A percentile compares a stretch with the other conserved stretches of the same genome.
Conservation (phyloP, 208 protist genomes). For the Acanthamoeba sp. region DNA sequence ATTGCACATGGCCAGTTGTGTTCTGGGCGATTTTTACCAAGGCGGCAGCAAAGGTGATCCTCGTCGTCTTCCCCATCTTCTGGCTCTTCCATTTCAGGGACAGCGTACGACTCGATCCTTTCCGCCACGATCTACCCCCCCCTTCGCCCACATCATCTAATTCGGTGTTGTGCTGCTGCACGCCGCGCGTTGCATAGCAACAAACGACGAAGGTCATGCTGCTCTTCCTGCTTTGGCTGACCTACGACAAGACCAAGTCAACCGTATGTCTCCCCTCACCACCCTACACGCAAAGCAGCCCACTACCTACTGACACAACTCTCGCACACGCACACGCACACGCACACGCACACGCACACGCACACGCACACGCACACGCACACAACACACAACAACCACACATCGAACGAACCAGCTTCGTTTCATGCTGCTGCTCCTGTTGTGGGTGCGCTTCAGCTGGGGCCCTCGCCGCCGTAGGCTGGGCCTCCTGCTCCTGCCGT, state of each 20-base stretch:
- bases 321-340: too few species aligned
- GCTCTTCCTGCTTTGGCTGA: background rate
- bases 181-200: too few species aligned
- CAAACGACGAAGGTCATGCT: background rate
- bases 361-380: too few species aligned
- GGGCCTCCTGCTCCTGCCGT: background rate
- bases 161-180: background rate
- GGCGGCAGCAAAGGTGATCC: background rate
- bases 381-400: too few species aligned
- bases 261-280: background rate
- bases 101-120: background rate
- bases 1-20: background rate
- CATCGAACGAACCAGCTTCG: background rate
- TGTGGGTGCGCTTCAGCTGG: background rate
- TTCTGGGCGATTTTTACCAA: background rate
- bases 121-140: too few species aligned
- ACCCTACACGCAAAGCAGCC: too few species aligned
- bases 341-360: too few species aligned
- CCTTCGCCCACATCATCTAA: too few species aligned
- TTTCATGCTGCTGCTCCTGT: background rate
- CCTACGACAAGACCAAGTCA: background rate
- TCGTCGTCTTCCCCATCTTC: background rate
- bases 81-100: background rate
- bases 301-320: too few species aligned
- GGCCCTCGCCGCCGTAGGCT: background rate